Base-by-base conservation (phyloP, 1,284 basidiomycete species). In the Trametes hirsuta region DNA sequence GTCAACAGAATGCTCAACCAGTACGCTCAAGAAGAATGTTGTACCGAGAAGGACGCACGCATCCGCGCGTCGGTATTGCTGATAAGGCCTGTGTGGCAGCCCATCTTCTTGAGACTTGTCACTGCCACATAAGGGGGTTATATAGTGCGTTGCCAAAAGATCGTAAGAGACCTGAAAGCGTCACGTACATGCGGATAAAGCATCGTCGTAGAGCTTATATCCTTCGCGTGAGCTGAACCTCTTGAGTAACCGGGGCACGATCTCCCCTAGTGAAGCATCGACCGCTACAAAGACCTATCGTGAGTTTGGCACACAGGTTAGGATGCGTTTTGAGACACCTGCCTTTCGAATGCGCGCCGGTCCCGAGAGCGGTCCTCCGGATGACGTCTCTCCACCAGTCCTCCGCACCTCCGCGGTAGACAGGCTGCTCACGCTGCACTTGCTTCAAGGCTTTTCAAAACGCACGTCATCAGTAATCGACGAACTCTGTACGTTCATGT, bases 311-410 rank as follows among this genome's bases (percentile, higher is more conserved):
- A 30, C 8, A 30, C 8, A 30, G n/a, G 10, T 25, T n/a, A 41
- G 9, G 18, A 47, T 52, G 36, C 18, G 2, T 11, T 62, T 11
- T 8, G 34, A 3, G 12, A 51, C 21, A 66, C 77, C 49, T 57
- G 87, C 88, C 79, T 68, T 75, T 66, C 50, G 78, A 70, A 71
- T 87, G 77, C 10, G 85, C 90, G 3, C 88, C 89, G 45, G 90
- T 89, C 6, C 84, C 87, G 4, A 90, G 69, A 22, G 90, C 91
- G 42, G 90, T 93, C 58, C 82, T 75, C 53, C 76, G 78, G 63
- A 93, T 86, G 46, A 93, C 89, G 63, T 90, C 86, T 30, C 75
- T 72, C 90, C 90, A 93, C 89, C 90, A 93, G 5, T 69, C 73
- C 41, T 79, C 71, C 49, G 79, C 80, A 40, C 86, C 86, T 18